Percentiles rank a stretch among this genome's conserved stretches.
phyloP scores from a whole-genome alignment of 805 yeast species.

The Cyberlindnera meyerae region DNA sequence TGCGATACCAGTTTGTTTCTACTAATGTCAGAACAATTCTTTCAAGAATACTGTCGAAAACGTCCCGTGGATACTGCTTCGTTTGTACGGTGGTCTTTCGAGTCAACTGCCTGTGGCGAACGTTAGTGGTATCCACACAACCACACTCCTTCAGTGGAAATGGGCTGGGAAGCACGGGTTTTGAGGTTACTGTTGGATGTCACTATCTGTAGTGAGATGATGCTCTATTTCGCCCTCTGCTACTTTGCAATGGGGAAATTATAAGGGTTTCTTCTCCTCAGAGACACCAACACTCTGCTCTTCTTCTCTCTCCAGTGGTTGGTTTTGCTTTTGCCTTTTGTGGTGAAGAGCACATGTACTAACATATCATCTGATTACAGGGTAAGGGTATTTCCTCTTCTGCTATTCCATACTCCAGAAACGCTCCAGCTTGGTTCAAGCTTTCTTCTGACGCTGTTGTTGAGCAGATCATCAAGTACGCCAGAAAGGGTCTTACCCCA shows the following conservation, averaged over 20 bases:
- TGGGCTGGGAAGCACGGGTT: too few relatives aligned
- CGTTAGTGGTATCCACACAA: slow-evolving; percentile 11
- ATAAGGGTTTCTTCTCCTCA: neutral
- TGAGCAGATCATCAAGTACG: slow-evolving; percentile 98
- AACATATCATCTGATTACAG: slow-evolving; percentile 41
- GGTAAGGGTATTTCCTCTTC: slow-evolving; percentile 99
- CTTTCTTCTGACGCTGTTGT: slow-evolving; percentile 90
- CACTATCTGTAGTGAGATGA: too few relatives aligned
- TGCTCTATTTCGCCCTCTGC: neutral
- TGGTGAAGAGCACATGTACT: slow-evolving; percentile 31
- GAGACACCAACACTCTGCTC: too few relatives aligned
- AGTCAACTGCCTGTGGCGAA: slow-evolving; percentile 8
- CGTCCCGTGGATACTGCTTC: slow-evolving; percentile 15
- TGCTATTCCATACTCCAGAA: slow-evolving; percentile 98
- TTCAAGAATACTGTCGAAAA: neutral
- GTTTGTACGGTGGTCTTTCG: slow-evolving; percentile 12
- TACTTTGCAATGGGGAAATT: neutral
- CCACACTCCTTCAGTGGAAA: too few relatives aligned
- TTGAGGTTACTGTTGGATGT: too few relatives aligned
- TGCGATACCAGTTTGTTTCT: slow-evolving; percentile 45
- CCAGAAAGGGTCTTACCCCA: slow-evolving; percentile 99
- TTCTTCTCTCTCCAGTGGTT: slow-evolving; percentile 3
- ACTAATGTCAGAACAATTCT: slow-evolving; percentile 10
- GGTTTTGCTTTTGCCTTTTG: slow-evolving; percentile 5
- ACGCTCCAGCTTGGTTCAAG: slow-evolving; percentile 99